Conservation (phyloP, 192 early-diverging fungal genomes). For the Backusella circina region DNA sequence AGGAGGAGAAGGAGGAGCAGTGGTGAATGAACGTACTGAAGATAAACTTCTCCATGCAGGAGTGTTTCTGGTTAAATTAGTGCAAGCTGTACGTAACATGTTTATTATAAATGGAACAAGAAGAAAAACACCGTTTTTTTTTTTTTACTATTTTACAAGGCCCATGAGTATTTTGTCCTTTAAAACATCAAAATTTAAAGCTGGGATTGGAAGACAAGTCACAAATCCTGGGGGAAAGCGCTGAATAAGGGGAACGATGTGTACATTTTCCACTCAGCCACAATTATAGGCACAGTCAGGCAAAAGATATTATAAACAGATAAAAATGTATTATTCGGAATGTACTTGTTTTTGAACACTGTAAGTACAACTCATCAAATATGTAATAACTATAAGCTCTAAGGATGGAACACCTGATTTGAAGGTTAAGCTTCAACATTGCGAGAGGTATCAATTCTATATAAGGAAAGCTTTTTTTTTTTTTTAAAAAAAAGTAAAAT, state of each 20-base stretch:
- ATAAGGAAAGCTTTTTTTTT: too few species aligned
- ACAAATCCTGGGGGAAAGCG: neutral
- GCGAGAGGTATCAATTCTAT: too few species aligned
- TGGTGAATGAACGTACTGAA: neutral
- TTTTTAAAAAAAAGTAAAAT: too few species aligned
- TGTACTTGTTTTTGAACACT: too few species aligned
- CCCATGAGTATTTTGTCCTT: neutral
- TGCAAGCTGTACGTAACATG: slow-evolving; percentile 7
- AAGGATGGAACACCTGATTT: too few species aligned
- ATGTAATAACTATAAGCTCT: too few species aligned
- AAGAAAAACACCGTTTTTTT: neutral
- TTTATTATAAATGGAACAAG: neutral
- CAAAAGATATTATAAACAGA: too few species aligned
- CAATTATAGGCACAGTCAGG: too few species aligned
- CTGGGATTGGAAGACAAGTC: slow-evolving; percentile 4
- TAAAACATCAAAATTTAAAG: slow-evolving; percentile 5
- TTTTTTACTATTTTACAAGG: neutral
- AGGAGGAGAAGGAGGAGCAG: neutral
- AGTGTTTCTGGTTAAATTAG: neutral
- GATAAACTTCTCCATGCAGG: neutral
- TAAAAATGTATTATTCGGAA: too few species aligned
- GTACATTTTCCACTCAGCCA: neutral
- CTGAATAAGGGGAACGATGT: neutral
- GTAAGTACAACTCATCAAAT: too few species aligned
- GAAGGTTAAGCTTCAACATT: too few species aligned